Base-by-base conservation (phyloP, 1,284 basidiomycete genomes). In the Microbotryum scabiosae region DNA sequence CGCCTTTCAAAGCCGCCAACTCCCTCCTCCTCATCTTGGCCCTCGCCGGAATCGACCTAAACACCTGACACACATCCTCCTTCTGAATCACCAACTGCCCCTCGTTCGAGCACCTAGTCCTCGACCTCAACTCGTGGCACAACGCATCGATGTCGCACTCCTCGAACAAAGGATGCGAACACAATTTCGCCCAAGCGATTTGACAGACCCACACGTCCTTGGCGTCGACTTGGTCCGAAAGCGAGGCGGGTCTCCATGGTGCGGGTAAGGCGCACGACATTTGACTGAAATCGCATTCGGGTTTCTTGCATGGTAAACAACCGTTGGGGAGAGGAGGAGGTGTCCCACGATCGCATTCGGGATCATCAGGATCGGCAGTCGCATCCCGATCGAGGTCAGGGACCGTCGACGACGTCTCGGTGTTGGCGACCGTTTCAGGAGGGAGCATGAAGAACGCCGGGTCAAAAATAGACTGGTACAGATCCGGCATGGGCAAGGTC, bases 141-240 rank as follows among this genome's bases (percentile, higher is more conserved):
- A 67, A 54, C 16, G 63, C 65, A 57, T 65, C 61, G 20, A 62
- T 21, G 16, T 63, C 54, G 52, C 66, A 64, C n/a, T 55, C 28
- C 2, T 54, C 30, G 26, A 67, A 69, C 25, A 67, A 41, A 30
- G 67, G 67, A 25, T 69, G 67, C 30, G 51, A 57, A 26, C 55
- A 56, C 14, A 69, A 49, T 51, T 69, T 69, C 5, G 62, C 65
- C 67, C 67, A 69, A 25, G 63, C 64, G 51, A 61, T 62, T 36
- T 62, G 56, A n/a, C 60, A 61, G 16, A 62, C 56, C 67, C 67
- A 69, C 6, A 61, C 36, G 43, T 69, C 48, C 57, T 63, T 63
- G 41, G 23, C 44, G 20, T 8, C 18, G 18, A 54, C 21, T 14
- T 50, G 45, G 9, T 21, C 44, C n/a, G n/a, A 45, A 1, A 61